These are phyloP conservation scores for Pseudogymnoascus sp. DNA, from an alignment of 2,329 filamentous ascomycete genomes.

Conservation along the genomic window DNA sequence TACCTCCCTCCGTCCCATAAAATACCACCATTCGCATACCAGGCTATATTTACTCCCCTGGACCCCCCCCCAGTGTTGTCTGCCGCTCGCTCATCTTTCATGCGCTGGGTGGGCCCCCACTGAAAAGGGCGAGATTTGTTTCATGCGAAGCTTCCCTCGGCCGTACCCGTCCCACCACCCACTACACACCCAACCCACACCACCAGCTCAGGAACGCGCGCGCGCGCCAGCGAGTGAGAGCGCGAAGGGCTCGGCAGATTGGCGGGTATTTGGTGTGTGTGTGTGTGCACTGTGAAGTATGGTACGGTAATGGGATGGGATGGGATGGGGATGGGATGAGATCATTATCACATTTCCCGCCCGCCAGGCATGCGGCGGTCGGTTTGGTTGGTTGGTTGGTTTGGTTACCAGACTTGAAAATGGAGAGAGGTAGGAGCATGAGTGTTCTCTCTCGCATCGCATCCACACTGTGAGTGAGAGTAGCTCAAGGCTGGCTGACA, in stretches of 20 bases:
- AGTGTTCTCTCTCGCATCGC: neutral
- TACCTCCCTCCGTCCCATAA: too few relatives aligned
- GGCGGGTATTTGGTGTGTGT: neutral
- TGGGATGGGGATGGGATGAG: neutral
- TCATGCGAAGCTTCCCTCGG: slow-evolving; percentile 8
- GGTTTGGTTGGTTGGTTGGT: neutral
- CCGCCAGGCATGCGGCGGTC: too few relatives aligned
- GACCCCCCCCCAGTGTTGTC: too few relatives aligned
- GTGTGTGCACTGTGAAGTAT: too few relatives aligned
- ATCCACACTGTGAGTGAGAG: neutral
- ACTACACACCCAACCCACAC: neutral
- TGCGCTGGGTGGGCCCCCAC: neutral
- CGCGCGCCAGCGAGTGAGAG: too few relatives aligned
- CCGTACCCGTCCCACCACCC: slow-evolving; percentile 1
- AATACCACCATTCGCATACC: too few relatives aligned
- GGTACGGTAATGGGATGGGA: too few relatives aligned
- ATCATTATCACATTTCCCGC: neutral
- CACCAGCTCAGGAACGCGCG: neutral
- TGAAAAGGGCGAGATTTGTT: neutral
- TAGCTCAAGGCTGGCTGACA: neutral
- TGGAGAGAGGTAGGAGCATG: neutral
- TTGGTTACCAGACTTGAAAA: neutral
- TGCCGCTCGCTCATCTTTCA: too few relatives aligned
- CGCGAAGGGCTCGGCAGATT: neutral
- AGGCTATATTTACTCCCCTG: too few relatives aligned